Evolutionary conservation across 2,329 filamentous ascomycete genomes (phyloP).

Genomic region (Cercospora canescens): DNA sequence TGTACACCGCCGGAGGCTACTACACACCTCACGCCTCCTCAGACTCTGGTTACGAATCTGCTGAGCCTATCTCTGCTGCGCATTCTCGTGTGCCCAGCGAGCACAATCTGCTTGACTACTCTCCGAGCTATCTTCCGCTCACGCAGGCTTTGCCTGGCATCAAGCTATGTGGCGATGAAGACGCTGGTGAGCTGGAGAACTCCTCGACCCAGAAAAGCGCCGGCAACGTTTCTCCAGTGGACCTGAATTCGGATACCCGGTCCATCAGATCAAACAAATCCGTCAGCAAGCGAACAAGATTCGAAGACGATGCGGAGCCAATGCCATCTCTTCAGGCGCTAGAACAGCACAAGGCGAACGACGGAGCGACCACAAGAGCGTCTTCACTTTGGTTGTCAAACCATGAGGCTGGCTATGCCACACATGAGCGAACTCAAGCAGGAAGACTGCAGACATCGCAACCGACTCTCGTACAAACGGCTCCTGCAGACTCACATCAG

Average conservation of each 20-base stretch:
- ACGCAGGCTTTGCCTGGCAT: constrained; percentile 24
- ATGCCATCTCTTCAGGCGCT: constrained; percentile 20
- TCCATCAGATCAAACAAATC: constrained; percentile 17
- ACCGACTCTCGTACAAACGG: background rate
- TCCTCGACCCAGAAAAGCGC: constrained; percentile 6
- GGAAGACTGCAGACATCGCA: background rate
- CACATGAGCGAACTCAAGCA: background rate
- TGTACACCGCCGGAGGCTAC: constrained; percentile 7
- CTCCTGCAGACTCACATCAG: background rate
- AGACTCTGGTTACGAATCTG: constrained; percentile 34
- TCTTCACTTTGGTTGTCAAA: background rate
- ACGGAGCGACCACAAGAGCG: background rate
- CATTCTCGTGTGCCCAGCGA: constrained; percentile 30
- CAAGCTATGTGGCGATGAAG: constrained; percentile 18
- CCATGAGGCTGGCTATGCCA: background rate
- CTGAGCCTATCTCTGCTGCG: constrained; percentile 15
- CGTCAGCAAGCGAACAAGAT: constrained; percentile 18
- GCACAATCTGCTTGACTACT: constrained; percentile 14
- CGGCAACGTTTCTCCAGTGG: constrained; percentile 16
- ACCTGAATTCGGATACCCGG: constrained; percentile 13
- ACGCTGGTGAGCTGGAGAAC: constrained; percentile 15
- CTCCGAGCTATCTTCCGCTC: constrained; percentile 12
- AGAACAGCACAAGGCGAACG: constrained; percentile 4
- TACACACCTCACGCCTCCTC: constrained; percentile 20
- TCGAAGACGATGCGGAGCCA: constrained; percentile 18